Evolutionary conservation across 2,329 filamentous ascomycete species (phyloP).

Genomic region (Hirsutella thompsonii): DNA sequence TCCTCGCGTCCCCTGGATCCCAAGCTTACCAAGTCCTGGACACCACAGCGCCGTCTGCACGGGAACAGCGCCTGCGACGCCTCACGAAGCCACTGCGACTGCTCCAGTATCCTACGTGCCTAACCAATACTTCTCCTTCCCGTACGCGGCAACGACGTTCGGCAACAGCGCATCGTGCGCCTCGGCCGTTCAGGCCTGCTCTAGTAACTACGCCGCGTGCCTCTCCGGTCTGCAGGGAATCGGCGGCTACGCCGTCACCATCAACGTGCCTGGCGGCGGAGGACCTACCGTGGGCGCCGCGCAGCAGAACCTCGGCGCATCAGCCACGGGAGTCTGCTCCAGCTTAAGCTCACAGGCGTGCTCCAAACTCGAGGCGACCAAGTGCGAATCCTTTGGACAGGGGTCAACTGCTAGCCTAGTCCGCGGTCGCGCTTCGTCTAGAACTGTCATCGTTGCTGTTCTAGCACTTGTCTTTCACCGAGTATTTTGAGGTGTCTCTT

Average conservation of each 20-base stretch:
- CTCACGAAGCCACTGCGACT: constrained; percentile 21
- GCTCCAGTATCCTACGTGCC: constrained; percentile 35
- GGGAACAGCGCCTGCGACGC: constrained; percentile 34
- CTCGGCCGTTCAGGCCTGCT: constrained; percentile 37
- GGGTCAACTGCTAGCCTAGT: constrained; percentile 2
- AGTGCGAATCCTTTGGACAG: constrained; percentile 20
- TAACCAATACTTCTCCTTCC: constrained; percentile 48
- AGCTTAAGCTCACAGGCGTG: constrained; percentile 42
- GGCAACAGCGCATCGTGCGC: constrained; percentile 36
- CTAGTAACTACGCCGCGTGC: constrained; percentile 40
- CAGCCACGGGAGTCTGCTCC: constrained; percentile 41
- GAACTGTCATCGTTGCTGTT: neutral
- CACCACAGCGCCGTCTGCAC: constrained; percentile 38
- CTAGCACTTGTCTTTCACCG: neutral
- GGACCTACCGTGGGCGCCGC: constrained; percentile 36
- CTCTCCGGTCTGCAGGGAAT: constrained; percentile 31
- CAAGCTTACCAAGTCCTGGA: neutral
- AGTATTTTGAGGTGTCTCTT: too few species aligned
- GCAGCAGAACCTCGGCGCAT: constrained; percentile 24
- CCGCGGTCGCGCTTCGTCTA: neutral
- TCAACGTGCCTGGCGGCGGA: constrained; percentile 39
- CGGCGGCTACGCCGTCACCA: constrained; percentile 37
- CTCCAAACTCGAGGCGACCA: constrained; percentile 24
- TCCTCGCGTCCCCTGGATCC: neutral
- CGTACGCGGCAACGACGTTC: constrained; percentile 41